Conservation (phyloP, 169 alveolate genomes). For the Plasmodium reichenowi region DNA sequence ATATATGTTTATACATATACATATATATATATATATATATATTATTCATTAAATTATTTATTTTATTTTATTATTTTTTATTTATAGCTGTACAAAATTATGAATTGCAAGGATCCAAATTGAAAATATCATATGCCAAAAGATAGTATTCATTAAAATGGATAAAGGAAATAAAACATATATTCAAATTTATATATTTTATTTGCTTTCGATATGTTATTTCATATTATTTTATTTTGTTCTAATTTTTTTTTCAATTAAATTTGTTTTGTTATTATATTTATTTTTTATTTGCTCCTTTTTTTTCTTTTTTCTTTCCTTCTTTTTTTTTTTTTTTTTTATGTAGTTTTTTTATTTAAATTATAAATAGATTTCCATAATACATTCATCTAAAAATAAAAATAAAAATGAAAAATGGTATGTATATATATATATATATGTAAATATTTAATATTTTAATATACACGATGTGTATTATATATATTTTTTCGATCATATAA, state of each 20-base stretch:
- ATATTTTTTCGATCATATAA: too few relatives aligned
- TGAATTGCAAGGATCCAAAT: slow-evolving; percentile 58
- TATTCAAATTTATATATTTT: neutral
- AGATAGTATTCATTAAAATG: slow-evolving; percentile 10
- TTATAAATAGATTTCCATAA: slow-evolving; percentile 76
- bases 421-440: too few relatives aligned
- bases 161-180: neutral
- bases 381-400: slow-evolving; percentile 42
- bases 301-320: too few relatives aligned
- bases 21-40: neutral
- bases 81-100: slow-evolving; percentile 76
- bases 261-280: too few relatives aligned
- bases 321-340: slow-evolving; percentile 37
- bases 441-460: neutral
- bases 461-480: neutral
- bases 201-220: too few relatives aligned
- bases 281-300: too few relatives aligned
- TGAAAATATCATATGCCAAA: slow-evolving; percentile 75
- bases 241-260: too few relatives aligned
- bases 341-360: slow-evolving; percentile 36
- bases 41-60: neutral
- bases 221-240: too few relatives aligned
- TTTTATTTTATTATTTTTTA: slow-evolving; percentile 1
- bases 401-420: slow-evolving; percentile 10
- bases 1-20: neutral